Evolutionary conservation across 495 filamentous ascomycete species (phyloP), one percentile per base, ranked within the genome.

Genomic region (Friedmanniomyces simplex): DNA sequence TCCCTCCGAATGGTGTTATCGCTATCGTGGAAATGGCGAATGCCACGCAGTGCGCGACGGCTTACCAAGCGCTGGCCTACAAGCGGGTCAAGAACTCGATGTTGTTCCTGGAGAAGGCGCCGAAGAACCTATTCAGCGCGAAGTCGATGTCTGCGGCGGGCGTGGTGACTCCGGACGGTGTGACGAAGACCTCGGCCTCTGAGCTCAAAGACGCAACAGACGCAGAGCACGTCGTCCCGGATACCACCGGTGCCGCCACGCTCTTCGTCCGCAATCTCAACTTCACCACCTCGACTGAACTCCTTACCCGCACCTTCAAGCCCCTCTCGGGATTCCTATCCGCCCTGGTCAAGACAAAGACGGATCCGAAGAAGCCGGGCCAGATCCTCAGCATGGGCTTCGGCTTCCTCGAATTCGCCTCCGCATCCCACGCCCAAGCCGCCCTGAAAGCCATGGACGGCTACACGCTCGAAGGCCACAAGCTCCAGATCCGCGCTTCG

Each of bases 341-440:
- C 12, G 64, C 57, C 11, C 59, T 60, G 21, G 64, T 70, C 37
- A 67, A 65, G 32, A 64, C 63, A 1, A 67, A 68, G 41, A 58
- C 61, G 14, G 66, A 67, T 42, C 51, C 61, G 4, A 70, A 68
- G 73, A 83, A 82, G 54, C 84, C 88, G 0, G 89, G 83, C 6
- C 84, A 91, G 69, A 75, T 82, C 1, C 80, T 97, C 46, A 94
- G 87, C 63, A 96, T 96, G 91, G 93, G 93, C 10, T 96, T 95
- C 67, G 93, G 90, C 41, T 99, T 99, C 63, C 80, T 86, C 51
- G 90, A 95, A 56, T 99, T 99, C 71, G 77, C 76, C 37, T 83
- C 81, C 54, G 87, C 86, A 58, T 77, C 72, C 16, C 80, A 89
- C 46, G 91, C 91, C 11, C 79, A 88, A 56, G 82, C 86, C 18